Conservation (phyloP, 371 early-diverging fungal genomes). For the Rhizopus microsporus region DNA sequence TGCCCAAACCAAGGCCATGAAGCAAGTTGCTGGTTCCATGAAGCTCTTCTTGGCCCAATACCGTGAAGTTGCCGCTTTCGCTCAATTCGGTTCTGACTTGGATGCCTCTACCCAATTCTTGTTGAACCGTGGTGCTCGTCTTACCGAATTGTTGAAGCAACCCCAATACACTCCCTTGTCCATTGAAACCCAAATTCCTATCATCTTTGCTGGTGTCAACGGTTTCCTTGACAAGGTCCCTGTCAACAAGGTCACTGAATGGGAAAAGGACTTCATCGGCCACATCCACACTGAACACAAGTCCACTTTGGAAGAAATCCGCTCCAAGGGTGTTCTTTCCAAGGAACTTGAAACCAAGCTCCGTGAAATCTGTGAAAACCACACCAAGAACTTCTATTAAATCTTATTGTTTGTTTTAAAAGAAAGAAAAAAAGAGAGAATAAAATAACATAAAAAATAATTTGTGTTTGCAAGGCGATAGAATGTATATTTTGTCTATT, state of each 20-base stretch:
- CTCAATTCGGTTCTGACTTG: conserved; percentile 97
- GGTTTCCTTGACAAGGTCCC: conserved; percentile 97
- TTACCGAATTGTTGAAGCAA: conserved; percentile 95
- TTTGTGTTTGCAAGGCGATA: too few relatives aligned
- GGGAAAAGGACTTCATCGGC: conserved; percentile 87
- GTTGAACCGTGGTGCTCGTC: conserved; percentile 97
- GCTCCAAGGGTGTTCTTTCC: conserved; percentile 65
- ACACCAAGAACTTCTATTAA: conserved; percentile 80
- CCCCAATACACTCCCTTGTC: conserved; percentile 92
- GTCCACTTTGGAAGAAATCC: conserved; percentile 84
- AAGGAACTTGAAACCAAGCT: conserved; percentile 77
- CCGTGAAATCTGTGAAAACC: conserved; percentile 76
- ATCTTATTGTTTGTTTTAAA: conserved; percentile 1
- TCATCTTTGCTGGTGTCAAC: conserved; percentile 95
- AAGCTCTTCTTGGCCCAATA: conserved; percentile 98
- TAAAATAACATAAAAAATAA: too few relatives aligned
- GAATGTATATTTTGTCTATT: too few relatives aligned
- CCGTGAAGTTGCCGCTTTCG: conserved; percentile 98
- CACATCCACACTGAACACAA: conserved; percentile 82
- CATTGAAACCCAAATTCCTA: conserved; percentile 91
- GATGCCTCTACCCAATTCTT: conserved; percentile 97
- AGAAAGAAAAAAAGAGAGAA: neutral
- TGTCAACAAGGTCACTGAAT: conserved; percentile 85
- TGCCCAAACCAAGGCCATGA: conserved; percentile 98
- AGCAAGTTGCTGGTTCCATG: conserved; percentile 97